Evolutionary conservation across 192 early-diverging fungal genomes (phyloP).

Genomic region (Chytriomyces confervae): DNA sequence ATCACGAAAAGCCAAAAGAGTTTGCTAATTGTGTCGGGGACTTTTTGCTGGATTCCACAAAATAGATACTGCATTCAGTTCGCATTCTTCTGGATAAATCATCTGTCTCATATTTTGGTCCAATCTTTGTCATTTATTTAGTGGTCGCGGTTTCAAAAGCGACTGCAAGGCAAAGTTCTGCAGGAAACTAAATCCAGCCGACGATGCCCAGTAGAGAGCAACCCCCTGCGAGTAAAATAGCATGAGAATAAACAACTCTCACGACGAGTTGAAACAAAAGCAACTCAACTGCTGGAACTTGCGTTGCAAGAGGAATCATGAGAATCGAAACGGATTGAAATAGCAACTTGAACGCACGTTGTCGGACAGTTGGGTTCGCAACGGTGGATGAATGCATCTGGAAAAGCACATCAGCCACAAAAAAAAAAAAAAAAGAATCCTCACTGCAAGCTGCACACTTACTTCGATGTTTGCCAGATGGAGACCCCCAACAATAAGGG

Average conservation of each 20-base stretch:
- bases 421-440: conserved; percentile 1
- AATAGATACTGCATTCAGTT: no score
- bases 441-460: conserved; percentile 1
- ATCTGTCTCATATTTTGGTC: no score
- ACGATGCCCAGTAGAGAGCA: conserved; percentile 74
- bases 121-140: no score
- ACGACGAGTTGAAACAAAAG: neutral
- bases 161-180: conserved; percentile 65
- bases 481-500: conserved; percentile 65
- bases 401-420: neutral
- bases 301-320: conserved; percentile 70
- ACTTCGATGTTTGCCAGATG: conserved; percentile 79
- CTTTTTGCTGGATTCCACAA: neutral
- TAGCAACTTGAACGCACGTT: conserved; percentile 27
- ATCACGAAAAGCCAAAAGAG: conserved; percentile 6
- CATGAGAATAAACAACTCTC: neutral
- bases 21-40: neutral
- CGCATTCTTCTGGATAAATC: no score
- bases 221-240: conserved; percentile 56
- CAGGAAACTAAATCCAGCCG: conserved; percentile 64
- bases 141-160: neutral
- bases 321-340: conserved; percentile 63
- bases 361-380: neutral
- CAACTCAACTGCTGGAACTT: conserved; percentile 57
- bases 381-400: conserved; percentile 15